These are phyloP conservation scores for Vicia faba DNA, from an alignment of 306 rosid species.

Conservation along the genomic window DNA sequence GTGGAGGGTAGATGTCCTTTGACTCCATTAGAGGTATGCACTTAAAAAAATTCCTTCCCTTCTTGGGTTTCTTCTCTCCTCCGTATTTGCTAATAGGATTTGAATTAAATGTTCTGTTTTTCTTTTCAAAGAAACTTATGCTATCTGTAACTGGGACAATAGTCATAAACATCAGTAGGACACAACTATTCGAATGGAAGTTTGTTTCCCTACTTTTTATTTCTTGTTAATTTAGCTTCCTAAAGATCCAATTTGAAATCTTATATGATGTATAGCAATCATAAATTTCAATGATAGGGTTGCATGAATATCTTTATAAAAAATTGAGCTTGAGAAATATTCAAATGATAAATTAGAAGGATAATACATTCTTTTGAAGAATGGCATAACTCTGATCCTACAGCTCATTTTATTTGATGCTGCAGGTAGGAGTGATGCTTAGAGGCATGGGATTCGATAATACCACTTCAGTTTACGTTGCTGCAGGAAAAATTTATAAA, in stretches of 20 bases:
- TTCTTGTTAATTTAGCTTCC: conserved; percentile 15
- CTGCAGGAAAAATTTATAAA: conserved; percentile 88
- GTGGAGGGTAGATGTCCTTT: conserved; percentile 93
- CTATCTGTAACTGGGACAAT: conserved; percentile 9
- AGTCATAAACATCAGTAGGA: not conserved
- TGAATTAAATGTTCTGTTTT: conserved; percentile 3
- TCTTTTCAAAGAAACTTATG: conserved; percentile 22
- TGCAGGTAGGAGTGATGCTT: conserved; percentile 97
- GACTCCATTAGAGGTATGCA: conserved; percentile 88
- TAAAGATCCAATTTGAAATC: conserved; percentile 8
- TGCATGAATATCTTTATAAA: not conserved
- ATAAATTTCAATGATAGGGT: conserved; percentile 22
- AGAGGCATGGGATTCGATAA: conserved; percentile 98
- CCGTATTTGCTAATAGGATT: conserved; percentile 6
- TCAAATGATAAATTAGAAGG: conserved; percentile 9
- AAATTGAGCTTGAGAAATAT: not conserved
- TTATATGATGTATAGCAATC: not conserved
- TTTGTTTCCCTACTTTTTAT: not conserved
- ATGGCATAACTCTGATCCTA: conserved; percentile 24
- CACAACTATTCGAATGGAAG: not conserved
- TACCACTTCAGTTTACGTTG: conserved; percentile 80
- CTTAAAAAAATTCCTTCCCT: conserved; percentile 4
- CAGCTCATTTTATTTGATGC: conserved; percentile 29
- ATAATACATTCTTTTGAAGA: not conserved
- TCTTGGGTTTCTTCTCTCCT: conserved; percentile 13